Conservation (phyloP, 169 alveolate species). For the Neospora caninum region DNA sequence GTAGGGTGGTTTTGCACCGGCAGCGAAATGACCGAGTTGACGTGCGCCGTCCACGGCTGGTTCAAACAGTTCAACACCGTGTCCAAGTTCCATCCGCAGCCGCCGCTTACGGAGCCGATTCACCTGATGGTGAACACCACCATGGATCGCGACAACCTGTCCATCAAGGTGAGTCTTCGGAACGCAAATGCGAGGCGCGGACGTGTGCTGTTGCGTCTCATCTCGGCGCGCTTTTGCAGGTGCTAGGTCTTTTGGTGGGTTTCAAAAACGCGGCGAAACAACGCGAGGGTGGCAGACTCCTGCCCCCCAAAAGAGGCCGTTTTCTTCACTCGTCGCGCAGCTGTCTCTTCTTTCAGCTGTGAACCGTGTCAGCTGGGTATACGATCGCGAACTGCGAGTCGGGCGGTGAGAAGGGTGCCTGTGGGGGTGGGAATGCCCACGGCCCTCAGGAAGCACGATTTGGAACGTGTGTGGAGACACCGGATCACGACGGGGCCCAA, state of each 20-base stretch:
- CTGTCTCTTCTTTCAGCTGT: too few relatives aligned
- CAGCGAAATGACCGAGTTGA: conserved; percentile 87
- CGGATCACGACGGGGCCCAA: too few relatives aligned
- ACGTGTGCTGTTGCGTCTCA: not conserved
- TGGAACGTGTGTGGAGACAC: too few relatives aligned
- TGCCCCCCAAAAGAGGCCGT: too few relatives aligned
- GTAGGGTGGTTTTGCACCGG: conserved; percentile 90
- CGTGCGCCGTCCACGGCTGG: conserved; percentile 95
- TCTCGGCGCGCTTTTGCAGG: not conserved
- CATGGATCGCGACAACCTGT: conserved; percentile 85
- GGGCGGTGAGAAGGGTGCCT: too few relatives aligned
- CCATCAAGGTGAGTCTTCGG: conserved; percentile 78
- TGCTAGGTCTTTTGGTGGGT: not conserved
- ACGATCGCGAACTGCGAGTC: too few relatives aligned
- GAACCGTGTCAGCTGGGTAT: too few relatives aligned
- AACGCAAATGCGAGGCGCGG: not conserved
- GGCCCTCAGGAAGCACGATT: too few relatives aligned
- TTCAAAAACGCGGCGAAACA: too few relatives aligned
- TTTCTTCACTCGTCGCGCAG: too few relatives aligned
- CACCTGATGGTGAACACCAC: conserved; percentile 91
- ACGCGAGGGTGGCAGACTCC: too few relatives aligned
- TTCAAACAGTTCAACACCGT: conserved; percentile 86
- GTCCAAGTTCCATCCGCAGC: conserved; percentile 89
- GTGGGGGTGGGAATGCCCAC: too few relatives aligned
- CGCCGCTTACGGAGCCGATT: conserved; percentile 89